A percentile compares a stretch with the other conserved stretches of the same genome.
Conservation (phyloP, 164 flowering plant species). For the Dillenia suffruticosa region DNA sequence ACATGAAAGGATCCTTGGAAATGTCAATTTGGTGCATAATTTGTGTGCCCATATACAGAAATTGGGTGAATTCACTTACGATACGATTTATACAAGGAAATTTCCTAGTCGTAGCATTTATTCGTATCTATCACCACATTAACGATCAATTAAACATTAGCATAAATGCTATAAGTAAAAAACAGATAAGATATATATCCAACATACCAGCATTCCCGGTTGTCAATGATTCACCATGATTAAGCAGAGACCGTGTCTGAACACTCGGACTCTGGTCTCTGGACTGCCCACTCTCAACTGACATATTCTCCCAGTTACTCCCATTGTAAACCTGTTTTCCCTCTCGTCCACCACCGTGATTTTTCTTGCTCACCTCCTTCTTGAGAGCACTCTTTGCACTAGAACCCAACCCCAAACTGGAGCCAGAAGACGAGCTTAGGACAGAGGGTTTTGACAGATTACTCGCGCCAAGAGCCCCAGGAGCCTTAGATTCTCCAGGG, state of each 20-base stretch:
- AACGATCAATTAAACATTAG: too few relatives aligned
- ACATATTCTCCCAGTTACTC: constrained; percentile 45
- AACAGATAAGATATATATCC: too few relatives aligned
- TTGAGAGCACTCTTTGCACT: constrained; percentile 20
- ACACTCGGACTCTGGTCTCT: constrained; percentile 58
- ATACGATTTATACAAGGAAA: too few relatives aligned
- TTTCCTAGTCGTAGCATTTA: too few relatives aligned
- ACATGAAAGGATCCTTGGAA: too few relatives aligned
- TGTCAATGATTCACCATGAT: constrained; percentile 42
- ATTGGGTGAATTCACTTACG: too few relatives aligned
- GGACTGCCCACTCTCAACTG: constrained; percentile 41
- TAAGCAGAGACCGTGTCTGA: constrained; percentile 33
- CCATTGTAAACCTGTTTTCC: constrained; percentile 32
- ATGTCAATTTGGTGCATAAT: too few relatives aligned
- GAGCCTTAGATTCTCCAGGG: constrained; percentile 38
- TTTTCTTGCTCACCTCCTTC: constrained; percentile 28
- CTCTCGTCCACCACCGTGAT: constrained; percentile 22
- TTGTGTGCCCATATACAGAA: too few relatives aligned
- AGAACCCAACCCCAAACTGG: constrained; percentile 11
- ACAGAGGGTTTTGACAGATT: constrained; percentile 48
- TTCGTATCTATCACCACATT: too few relatives aligned
- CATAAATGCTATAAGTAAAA: too few relatives aligned
- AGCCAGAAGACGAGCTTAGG: constrained; percentile 12
- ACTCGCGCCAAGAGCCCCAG: constrained; percentile 46
- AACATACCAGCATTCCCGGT: constrained; percentile 22